These are phyloP conservation scores for Coffea humblotiana DNA, from an alignment of 305 asterid genomes.

Conservation along the genomic window DNA sequence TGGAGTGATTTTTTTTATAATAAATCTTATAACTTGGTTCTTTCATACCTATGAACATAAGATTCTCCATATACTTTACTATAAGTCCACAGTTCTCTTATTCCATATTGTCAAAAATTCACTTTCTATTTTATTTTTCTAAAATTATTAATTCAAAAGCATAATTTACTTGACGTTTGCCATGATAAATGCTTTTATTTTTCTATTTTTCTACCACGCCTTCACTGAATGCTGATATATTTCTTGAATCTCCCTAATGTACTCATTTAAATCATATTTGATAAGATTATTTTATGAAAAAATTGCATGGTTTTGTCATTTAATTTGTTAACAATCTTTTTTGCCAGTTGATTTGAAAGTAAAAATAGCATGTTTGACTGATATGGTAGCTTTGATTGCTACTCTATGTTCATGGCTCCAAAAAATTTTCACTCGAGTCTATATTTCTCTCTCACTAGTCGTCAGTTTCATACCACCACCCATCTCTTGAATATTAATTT, in stretches of 20 bases:
- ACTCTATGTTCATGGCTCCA: too few relatives aligned
- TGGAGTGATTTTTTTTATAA: conserved; percentile 61
- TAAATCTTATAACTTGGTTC: conserved; percentile 83
- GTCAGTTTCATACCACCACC: too few relatives aligned
- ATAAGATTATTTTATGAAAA: neutral
- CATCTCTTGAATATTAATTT: too few relatives aligned
- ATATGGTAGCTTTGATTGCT: too few relatives aligned
- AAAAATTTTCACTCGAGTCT: too few relatives aligned
- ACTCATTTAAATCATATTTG: neutral
- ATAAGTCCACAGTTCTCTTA: conserved; percentile 41
- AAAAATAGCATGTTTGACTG: too few relatives aligned
- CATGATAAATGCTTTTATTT: neutral
- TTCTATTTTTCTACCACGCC: neutral
- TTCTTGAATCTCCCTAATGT: neutral
- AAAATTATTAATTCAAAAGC: neutral
- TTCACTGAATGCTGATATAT: neutral
- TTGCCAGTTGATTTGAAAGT: too few relatives aligned
- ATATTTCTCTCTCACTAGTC: too few relatives aligned
- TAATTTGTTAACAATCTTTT: too few relatives aligned
- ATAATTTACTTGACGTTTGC: neutral
- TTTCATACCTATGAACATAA: conserved; percentile 74
- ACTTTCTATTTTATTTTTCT: neutral
- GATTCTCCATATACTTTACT: conserved; percentile 56
- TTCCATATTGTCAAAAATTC: neutral
- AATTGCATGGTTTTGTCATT: neutral